These are phyloP conservation scores for Ulmus americana DNA, from an alignment of 331 rosid species.

Conservation along the genomic window DNA sequence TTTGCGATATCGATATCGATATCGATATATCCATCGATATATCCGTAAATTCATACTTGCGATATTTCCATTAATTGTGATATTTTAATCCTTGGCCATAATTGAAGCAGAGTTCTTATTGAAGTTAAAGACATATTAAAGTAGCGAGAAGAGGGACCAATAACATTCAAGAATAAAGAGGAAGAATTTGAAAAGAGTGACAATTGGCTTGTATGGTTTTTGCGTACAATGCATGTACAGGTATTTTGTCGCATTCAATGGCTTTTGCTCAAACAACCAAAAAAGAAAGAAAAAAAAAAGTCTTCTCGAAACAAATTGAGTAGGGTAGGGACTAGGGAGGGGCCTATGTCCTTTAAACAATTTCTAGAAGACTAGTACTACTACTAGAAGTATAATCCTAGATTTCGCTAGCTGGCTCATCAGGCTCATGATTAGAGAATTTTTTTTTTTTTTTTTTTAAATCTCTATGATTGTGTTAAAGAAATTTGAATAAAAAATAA, in stretches of 20 bases:
- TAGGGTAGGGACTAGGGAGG: not conserved
- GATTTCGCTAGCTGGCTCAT: constrained; percentile 29
- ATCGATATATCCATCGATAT: too few relatives aligned
- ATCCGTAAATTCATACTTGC: too few relatives aligned
- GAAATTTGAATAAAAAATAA: too few relatives aligned
- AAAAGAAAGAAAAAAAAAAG: constrained; percentile 1
- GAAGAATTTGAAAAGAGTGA: not conserved
- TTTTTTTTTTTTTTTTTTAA: not conserved
- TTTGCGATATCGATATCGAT: too few relatives aligned
- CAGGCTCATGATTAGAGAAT: constrained; percentile 36
- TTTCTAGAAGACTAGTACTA: constrained; percentile 10
- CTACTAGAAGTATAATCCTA: not conserved
- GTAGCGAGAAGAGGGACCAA: constrained; percentile 5
- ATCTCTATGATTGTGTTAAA: too few relatives aligned
- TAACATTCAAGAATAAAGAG: not conserved
- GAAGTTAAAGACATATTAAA: too few relatives aligned
- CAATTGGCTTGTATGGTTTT: not conserved
- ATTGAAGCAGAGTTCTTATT: too few relatives aligned
- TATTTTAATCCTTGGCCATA: too few relatives aligned
- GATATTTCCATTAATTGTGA: too few relatives aligned
- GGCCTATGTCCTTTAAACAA: constrained; percentile 11
- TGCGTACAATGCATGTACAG: constrained; percentile 14
- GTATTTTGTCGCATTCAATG: constrained; percentile 19
- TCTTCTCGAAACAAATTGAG: not conserved
- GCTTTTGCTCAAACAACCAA: not conserved